phyloP scores from a whole-genome alignment of 192 early-diverging fungal genomes.

The Pilobolus umbonatus region DNA sequence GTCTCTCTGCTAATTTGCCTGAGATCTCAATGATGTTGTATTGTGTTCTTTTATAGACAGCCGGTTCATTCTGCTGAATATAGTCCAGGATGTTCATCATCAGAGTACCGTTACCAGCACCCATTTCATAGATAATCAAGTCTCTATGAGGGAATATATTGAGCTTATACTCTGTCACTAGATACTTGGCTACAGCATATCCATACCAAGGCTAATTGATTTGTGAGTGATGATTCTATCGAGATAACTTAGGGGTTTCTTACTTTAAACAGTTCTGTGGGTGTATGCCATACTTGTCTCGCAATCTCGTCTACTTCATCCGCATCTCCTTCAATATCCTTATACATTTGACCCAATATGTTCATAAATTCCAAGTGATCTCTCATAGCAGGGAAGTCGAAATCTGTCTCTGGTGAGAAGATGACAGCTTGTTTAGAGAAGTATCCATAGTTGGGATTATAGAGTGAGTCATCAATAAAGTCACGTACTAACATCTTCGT shows the following conservation, averaged over 20 bases:
- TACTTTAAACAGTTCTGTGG: constrained; percentile 91
- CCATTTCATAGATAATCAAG: constrained; percentile 91
- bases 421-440: constrained; percentile 92
- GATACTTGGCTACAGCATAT: constrained; percentile 84
- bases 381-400: constrained; percentile 59
- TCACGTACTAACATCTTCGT: constrained; percentile 76
- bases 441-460: constrained; percentile 96
- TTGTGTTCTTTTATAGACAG: constrained; percentile 69
- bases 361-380: constrained; percentile 73
- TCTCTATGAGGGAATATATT: constrained; percentile 54
- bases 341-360: constrained; percentile 69
- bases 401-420: constrained; percentile 59
- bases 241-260: neutral
- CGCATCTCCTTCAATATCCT: constrained; percentile 71
- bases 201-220: constrained; percentile 81
- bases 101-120: constrained; percentile 95
- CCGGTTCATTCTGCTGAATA: constrained; percentile 69
- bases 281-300: constrained; percentile 97
- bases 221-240: neutral
- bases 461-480: constrained; percentile 93
- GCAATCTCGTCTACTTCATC: constrained; percentile 71
- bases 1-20: constrained; percentile 66
- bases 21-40: constrained; percentile 96
- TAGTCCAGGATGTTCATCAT: constrained; percentile 93
- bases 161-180: constrained; percentile 72